Evolutionary conservation across 345 rosid species (phyloP).

Genomic region (Populus alba): DNA sequence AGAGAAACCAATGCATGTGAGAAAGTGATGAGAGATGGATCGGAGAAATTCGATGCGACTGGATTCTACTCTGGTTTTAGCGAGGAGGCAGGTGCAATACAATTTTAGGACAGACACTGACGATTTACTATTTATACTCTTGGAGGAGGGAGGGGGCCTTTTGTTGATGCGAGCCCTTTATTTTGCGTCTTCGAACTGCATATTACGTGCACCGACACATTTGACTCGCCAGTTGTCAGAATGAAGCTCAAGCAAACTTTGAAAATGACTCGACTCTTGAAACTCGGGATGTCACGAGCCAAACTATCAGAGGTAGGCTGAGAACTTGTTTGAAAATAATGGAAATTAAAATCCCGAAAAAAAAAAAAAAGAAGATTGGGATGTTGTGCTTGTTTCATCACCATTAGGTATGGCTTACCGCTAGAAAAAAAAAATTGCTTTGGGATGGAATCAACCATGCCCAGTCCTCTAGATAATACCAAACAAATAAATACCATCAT

Average conservation of each 20-base stretch:
- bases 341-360: neutral
- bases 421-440: neutral
- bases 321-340: neutral
- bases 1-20: conserved; percentile 1
- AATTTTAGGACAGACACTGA: neutral
- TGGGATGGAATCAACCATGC: conserved; percentile 4
- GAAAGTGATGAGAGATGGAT: no score
- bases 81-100: conserved; percentile 10
- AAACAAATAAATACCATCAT: conserved; percentile 13
- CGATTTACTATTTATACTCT: no score
- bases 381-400: neutral
- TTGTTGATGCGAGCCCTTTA: neutral
- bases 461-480: conserved; percentile 1
- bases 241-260: neutral
- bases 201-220: neutral
- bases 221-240: neutral
- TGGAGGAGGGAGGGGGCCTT: neutral
- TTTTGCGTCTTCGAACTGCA: neutral
- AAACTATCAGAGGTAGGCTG: neutral
- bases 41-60: neutral
- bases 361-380: neutral
- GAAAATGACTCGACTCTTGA: neutral
- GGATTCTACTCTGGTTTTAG: conserved; percentile 28
- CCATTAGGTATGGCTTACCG: neutral
- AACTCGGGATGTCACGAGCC: neutral